Evolutionary conservation across 305 asterid species (phyloP).

Genomic region (Plantago coronopus): DNA sequence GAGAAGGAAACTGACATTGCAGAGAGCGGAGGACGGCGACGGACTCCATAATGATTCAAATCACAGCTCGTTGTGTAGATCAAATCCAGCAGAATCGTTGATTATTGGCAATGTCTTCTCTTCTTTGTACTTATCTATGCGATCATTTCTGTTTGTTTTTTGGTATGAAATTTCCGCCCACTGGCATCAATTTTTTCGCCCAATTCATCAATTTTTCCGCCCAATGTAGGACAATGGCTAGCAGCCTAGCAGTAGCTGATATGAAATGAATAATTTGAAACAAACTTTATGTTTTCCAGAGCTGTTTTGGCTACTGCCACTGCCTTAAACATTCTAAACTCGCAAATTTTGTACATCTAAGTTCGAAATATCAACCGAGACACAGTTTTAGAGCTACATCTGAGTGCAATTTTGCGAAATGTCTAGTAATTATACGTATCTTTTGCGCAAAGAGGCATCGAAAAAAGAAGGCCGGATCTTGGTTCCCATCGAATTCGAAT

Average conservation of each 20-base stretch:
- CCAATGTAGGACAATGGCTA: background rate
- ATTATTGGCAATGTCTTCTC: background rate
- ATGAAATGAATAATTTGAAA: too few species aligned
- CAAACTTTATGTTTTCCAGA: background rate
- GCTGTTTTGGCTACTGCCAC: too few species aligned
- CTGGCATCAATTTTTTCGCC: slow-evolving; percentile 38
- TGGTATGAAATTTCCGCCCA: slow-evolving; percentile 46
- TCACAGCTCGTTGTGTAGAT: background rate
- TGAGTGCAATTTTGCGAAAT: too few species aligned
- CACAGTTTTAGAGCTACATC: too few species aligned
- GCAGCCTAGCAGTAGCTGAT: background rate
- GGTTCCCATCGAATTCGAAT: too few species aligned
- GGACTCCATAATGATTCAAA: slow-evolving; percentile 42
- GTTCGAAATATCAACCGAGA: too few species aligned
- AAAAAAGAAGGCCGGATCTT: too few species aligned
- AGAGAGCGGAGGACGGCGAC: slow-evolving; percentile 46
- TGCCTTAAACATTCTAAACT: too few species aligned
- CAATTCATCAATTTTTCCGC: slow-evolving; percentile 1
- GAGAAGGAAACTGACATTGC: slow-evolving; percentile 31
- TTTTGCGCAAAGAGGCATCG: too few species aligned
- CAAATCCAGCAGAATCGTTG: slow-evolving; percentile 1
- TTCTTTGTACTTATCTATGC: slow-evolving; percentile 7
- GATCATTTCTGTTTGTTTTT: background rate
- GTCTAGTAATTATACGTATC: too few species aligned
- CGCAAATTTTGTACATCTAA: too few species aligned